phyloP scores from a whole-genome alignment of 768 basidiomycete genomes.

The Auriscalpium orientale region DNA sequence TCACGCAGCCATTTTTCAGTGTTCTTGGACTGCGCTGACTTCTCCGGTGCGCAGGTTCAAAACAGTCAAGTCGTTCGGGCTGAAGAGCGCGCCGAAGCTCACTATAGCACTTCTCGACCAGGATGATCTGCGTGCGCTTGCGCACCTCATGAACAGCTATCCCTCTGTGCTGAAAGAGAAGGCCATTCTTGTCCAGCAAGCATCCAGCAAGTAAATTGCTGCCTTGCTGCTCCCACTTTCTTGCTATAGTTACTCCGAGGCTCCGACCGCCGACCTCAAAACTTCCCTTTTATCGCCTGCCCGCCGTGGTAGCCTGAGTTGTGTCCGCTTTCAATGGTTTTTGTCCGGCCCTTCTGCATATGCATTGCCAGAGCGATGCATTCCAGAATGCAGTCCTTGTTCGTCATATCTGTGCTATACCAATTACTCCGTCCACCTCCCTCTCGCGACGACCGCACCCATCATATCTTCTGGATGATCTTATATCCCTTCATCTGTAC shows the following conservation, averaged over 20 bases:
- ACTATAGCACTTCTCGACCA: conserved; percentile 79
- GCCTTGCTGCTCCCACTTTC: neutral
- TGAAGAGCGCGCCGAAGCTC: conserved; percentile 81
- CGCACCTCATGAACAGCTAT: conserved; percentile 85
- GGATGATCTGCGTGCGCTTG: conserved; percentile 77
- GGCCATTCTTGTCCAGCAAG: conserved; percentile 4
- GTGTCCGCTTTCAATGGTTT: neutral
- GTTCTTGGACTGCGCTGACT: neutral
- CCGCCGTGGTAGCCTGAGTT: neutral
- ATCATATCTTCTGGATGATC: neutral
- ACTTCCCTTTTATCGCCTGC: neutral
- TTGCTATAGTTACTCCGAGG: neutral
- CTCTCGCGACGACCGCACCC: neutral
- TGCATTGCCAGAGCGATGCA: neutral
- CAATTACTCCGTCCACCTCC: neutral
- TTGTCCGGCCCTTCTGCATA: neutral
- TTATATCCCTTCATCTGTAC: neutral
- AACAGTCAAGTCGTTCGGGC: conserved; percentile 65
- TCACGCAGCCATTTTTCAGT: conserved; percentile 8
- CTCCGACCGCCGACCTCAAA: neutral
- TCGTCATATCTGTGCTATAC: neutral
- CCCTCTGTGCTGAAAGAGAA: conserved; percentile 69
- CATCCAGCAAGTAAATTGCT: neutral
- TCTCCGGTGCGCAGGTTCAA: conserved; percentile 31
- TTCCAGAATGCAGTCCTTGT: neutral